A percentile compares a stretch with the other conserved stretches of the same genome.
phyloP scores from a whole-genome alignment of 306 rosid species.

The Prunus davidiana region DNA sequence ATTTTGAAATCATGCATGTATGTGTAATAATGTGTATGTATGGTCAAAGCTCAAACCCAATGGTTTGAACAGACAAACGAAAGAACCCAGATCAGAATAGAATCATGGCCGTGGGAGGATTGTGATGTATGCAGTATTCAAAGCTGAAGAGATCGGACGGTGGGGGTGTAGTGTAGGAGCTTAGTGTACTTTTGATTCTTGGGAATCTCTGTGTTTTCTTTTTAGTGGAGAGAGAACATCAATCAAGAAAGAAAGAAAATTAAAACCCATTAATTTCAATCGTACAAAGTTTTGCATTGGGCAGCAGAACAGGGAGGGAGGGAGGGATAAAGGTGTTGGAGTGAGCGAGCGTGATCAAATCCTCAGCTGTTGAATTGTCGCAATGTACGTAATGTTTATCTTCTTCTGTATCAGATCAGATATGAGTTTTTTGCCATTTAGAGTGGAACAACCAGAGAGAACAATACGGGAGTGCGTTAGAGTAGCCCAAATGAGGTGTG shows the following conservation, averaged over 20 bases:
- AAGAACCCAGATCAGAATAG: not conserved
- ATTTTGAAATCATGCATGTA: not conserved
- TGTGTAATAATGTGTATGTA: not conserved
- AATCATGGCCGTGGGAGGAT: not conserved
- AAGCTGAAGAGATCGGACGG: not conserved
- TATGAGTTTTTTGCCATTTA: not conserved
- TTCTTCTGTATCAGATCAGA: not conserved
- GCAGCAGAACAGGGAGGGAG: too few relatives aligned
- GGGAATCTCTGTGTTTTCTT: not conserved
- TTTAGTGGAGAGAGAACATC: not conserved
- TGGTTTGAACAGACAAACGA: not conserved
- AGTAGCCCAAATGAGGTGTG: not conserved
- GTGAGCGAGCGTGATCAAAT: not conserved
- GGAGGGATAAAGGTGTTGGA: too few relatives aligned
- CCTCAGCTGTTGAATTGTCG: not conserved
- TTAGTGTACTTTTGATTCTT: not conserved
- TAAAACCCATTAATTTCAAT: not conserved
- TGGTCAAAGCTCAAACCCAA: not conserved
- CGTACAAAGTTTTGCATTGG: not conserved
- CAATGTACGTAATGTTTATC: not conserved
- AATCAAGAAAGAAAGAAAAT: not conserved
- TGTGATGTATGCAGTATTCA: not conserved
- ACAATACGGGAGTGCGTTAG: not conserved
- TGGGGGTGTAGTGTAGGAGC: not conserved
- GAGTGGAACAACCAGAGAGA: slow-evolving; percentile 1